Base-by-base conservation (phyloP, 164 flowering plant genomes). In the Cinnamomum chago region DNA sequence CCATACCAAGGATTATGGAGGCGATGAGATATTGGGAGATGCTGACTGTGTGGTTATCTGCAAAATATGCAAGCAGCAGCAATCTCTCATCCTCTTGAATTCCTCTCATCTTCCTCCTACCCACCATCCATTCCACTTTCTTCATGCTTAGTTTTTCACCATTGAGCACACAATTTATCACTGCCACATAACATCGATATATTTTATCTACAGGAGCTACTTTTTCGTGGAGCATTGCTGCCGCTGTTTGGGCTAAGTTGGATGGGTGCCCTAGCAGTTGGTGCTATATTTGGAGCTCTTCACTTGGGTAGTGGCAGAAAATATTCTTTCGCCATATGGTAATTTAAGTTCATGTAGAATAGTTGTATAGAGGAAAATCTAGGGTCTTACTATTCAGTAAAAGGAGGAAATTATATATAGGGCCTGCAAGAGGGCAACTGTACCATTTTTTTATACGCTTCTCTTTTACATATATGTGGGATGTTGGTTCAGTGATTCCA, bases 231-330 rank as follows among this genome's bases (percentile, higher is more conserved):
- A 79, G 93, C 92, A 25, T 79, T 95, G 60, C 80, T 90, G 28
- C 98, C 98, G 17, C 86, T 92, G 65, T 80, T 88, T 77, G 98
- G 98, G 64, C 76, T 78, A 62, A 76, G 84, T 71, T 87, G 87
- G 93, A 82, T 67, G 77, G 78, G 92, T 79, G 86, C 85, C 71
- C 47, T 84, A 65, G 79, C 75, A 15, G 91, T 87, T 78, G 94
- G 91, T 70, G 80, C 84, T 52, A 71, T 92, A 52, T 95, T 91
- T 76, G 98, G 97, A 66, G 70, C 81, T 75, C 80, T 95, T 51
- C 98, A 95, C 85, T 78, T 95, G 81, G 94, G 97, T 15, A 80
- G 84, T 82, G 97, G 97, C 55, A 83, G 97, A 68, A 92, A 82
- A 78, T 88, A 81, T 77, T 88, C 98, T 11, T 95, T 92, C 79